phyloP scores from a whole-genome alignment of 129 eudicot species.

The Tanacetum coccineum region DNA sequence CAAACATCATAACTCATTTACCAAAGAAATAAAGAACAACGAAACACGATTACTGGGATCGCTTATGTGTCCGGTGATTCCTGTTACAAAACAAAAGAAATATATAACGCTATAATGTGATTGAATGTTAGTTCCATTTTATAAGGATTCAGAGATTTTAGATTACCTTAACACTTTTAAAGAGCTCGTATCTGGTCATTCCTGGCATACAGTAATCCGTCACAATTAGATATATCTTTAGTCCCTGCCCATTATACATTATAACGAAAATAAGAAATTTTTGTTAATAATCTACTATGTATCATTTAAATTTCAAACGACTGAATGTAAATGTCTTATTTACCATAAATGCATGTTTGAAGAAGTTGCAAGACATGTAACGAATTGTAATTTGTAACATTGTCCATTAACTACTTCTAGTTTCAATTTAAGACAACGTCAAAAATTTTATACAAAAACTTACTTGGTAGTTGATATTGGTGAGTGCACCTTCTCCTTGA shows the following conservation, averaged over 20 bases:
- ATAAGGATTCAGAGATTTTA: background rate
- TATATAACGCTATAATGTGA: background rate
- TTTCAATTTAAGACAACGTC: no score
- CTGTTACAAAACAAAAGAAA: conserved; percentile 31
- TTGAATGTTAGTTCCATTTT: conserved; percentile 5
- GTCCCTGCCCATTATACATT: conserved; percentile 31
- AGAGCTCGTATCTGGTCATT: conserved; percentile 80
- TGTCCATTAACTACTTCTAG: background rate
- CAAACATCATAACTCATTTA: no score
- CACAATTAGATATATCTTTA: conserved; percentile 57
- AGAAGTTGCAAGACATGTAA: conserved; percentile 9
- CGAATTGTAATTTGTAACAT: background rate
- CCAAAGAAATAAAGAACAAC: no score
- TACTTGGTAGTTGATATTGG: conserved; percentile 29
- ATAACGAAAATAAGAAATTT: background rate
- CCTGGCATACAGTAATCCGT: conserved; percentile 82
- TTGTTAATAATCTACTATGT: no score
- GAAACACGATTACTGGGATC: conserved; percentile 75
- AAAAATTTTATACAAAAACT: background rate
- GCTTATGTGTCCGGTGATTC: conserved; percentile 59
- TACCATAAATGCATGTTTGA: background rate
- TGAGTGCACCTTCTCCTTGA: conserved; percentile 32
- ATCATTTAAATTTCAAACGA: no score
- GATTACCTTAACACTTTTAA: conserved; percentile 72
- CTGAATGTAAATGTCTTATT: conserved; percentile 6